Conservation (phyloP, 805 yeast species). For the Candida berthetii region DNA sequence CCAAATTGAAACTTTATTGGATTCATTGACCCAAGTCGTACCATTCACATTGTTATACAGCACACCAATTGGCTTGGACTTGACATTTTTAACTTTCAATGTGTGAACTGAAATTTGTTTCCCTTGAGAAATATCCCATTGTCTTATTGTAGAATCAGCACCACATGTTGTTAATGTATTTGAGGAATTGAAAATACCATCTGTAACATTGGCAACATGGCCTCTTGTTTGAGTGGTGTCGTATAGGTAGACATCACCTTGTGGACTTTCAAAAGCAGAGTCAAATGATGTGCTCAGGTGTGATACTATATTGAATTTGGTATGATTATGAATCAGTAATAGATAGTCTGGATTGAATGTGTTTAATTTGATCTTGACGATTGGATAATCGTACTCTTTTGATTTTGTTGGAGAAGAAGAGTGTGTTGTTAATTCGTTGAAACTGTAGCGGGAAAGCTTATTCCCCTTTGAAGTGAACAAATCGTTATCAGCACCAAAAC, state of each 20-base stretch:
- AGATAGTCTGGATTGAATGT: too few species aligned
- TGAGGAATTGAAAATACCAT: slow-evolving; percentile 12
- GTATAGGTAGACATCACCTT: slow-evolving; percentile 20
- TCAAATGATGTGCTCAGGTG: background rate
- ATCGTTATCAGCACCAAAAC: too few species aligned
- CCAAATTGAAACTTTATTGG: background rate
- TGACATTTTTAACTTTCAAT: slow-evolving; percentile 10
- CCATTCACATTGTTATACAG: background rate
- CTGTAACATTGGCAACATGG: slow-evolving; percentile 17
- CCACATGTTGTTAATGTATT: slow-evolving; percentile 12
- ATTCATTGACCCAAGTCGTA: slow-evolving; percentile 1
- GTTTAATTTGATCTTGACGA: too few species aligned
- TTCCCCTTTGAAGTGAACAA: too few species aligned
- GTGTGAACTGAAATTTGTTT: slow-evolving; percentile 11
- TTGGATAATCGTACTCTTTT: too few species aligned
- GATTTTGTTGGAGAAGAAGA: too few species aligned
- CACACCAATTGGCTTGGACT: slow-evolving; percentile 6
- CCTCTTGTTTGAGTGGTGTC: slow-evolving; percentile 21
- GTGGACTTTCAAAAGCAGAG: background rate
- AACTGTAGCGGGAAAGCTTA: too few species aligned
- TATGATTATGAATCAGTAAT: too few species aligned
- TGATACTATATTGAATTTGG: too few species aligned
- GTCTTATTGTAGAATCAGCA: slow-evolving; percentile 20
- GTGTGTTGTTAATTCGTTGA: too few species aligned
- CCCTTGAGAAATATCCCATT: slow-evolving; percentile 14